Evolutionary conservation across 805 yeast species (phyloP).

Genomic region (Barnettozyma californica): DNA sequence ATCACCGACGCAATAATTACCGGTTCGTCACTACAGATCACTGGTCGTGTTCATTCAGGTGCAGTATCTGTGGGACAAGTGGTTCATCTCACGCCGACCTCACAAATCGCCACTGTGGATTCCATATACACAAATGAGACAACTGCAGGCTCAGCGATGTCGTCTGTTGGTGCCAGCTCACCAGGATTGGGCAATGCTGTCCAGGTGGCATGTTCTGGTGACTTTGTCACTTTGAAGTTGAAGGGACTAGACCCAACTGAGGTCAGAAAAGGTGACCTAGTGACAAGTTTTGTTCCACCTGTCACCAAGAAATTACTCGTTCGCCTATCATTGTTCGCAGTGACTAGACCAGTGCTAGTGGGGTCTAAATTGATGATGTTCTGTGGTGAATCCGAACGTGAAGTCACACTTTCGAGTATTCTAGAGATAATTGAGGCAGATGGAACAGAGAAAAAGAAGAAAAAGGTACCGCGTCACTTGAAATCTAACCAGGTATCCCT

Average conservation of each 20-base stretch:
- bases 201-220: slow-evolving; percentile 81
- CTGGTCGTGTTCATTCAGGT: slow-evolving; percentile 94
- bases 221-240: slow-evolving; percentile 86
- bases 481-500: slow-evolving; percentile 96
- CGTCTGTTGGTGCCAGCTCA: not conserved
- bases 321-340: slow-evolving; percentile 83
- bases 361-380: slow-evolving; percentile 91
- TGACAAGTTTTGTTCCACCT: slow-evolving; percentile 88
- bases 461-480: slow-evolving; percentile 77
- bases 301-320: slow-evolving; percentile 70
- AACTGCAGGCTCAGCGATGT: slow-evolving; percentile 28
- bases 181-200: not conserved
- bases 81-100: slow-evolving; percentile 85
- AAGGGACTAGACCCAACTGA: slow-evolving; percentile 81
- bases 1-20: slow-evolving; percentile 79
- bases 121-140: slow-evolving; percentile 85
- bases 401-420: slow-evolving; percentile 79
- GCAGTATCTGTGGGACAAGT: slow-evolving; percentile 87
- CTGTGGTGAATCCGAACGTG: slow-evolving; percentile 92
- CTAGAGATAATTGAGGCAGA: slow-evolving; percentile 85
- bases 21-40: slow-evolving; percentile 71
- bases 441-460: slow-evolving; percentile 88
- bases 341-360: slow-evolving; percentile 87
- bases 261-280: slow-evolving; percentile 88
- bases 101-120: slow-evolving; percentile 86